Conservation (phyloP, 345 rosid genomes). For the Mallotus nudiflorus region DNA sequence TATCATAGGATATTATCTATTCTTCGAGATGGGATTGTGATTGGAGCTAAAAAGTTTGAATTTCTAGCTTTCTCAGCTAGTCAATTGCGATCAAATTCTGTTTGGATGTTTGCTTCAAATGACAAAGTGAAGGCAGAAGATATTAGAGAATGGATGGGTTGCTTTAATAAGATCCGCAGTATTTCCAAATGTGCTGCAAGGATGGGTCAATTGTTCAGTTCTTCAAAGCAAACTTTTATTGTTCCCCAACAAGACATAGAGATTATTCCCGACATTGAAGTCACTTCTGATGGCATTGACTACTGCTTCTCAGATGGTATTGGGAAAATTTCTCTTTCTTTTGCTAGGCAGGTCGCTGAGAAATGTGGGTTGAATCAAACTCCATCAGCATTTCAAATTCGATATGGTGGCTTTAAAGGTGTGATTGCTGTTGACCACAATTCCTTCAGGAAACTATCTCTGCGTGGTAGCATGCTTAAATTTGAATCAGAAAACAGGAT, state of each 20-base stretch:
- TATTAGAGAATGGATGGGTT: slow-evolving; percentile 95
- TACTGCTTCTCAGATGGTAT: slow-evolving; percentile 98
- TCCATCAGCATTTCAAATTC: slow-evolving; percentile 95
- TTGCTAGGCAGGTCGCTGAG: slow-evolving; percentile 72
- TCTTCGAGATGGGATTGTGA: slow-evolving; percentile 67
- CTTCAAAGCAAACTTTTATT: slow-evolving; percentile 64
- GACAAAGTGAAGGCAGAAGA: slow-evolving; percentile 71
- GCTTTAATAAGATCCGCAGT: slow-evolving; percentile 74
- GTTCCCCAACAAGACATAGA: slow-evolving; percentile 75
- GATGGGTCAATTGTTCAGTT: slow-evolving; percentile 96
- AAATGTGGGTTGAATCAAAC: slow-evolving; percentile 71
- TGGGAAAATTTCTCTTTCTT: slow-evolving; percentile 75
- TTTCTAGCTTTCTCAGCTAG: slow-evolving; percentile 97
- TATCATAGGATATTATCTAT: slow-evolving; percentile 69
- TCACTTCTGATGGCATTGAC: slow-evolving; percentile 55
- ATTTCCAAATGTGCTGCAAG: slow-evolving; percentile 93
- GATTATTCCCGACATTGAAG: slow-evolving; percentile 77
- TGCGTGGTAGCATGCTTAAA: slow-evolving; percentile 80
- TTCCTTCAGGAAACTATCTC: slow-evolving; percentile 74
- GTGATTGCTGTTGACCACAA: slow-evolving; percentile 77
- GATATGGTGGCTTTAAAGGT: slow-evolving; percentile 96
- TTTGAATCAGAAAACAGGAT: slow-evolving; percentile 77
- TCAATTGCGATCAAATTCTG: slow-evolving; percentile 82
- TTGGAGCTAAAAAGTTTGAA: slow-evolving; percentile 71
- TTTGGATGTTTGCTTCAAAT: slow-evolving; percentile 97